phyloP scores from a whole-genome alignment of 345 rosid genomes.

The Crucihimalaya himalaica region DNA sequence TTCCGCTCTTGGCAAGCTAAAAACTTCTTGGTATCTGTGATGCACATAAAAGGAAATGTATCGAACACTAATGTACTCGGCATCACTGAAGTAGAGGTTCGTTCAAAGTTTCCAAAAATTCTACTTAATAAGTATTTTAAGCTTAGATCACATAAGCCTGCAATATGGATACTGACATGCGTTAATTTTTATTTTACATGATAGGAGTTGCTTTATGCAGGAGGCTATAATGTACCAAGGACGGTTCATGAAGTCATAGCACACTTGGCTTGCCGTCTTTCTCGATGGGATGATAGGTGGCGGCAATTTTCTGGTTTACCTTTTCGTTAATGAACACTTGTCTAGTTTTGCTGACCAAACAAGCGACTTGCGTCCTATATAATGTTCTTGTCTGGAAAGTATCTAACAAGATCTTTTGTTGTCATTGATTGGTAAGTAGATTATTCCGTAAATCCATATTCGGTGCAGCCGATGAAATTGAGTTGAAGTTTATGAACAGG shows the following conservation, averaged over 20 bases:
- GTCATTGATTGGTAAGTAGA: slow-evolving; percentile 47
- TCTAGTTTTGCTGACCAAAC: background rate
- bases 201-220: slow-evolving; percentile 84
- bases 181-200: slow-evolving; percentile 1
- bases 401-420: background rate
- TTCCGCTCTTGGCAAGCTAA: slow-evolving; percentile 98
- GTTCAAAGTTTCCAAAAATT: slow-evolving; percentile 10
- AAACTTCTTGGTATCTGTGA: slow-evolving; percentile 77
- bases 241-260: slow-evolving; percentile 93
- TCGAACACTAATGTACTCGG: slow-evolving; percentile 67
- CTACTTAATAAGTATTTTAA: background rate
- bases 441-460: slow-evolving; percentile 90
- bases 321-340: background rate
- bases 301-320: slow-evolving; percentile 8
- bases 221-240: slow-evolving; percentile 80
- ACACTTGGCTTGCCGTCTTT: slow-evolving; percentile 70
- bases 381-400: slow-evolving; percentile 3
- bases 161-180: background rate
- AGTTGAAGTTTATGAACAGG: slow-evolving; percentile 95
- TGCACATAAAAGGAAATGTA: slow-evolving; percentile 77
- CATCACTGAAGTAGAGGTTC: slow-evolving; percentile 91
- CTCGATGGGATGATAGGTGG: slow-evolving; percentile 98
- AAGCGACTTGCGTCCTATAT: background rate
- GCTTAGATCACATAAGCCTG: background rate
- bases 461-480: slow-evolving; percentile 97